Percentiles rank a stretch among this genome's conserved stretches.
Conservation (phyloP, 352 stramenopile genomes). For the Globisporangium mamillatum region DNA sequence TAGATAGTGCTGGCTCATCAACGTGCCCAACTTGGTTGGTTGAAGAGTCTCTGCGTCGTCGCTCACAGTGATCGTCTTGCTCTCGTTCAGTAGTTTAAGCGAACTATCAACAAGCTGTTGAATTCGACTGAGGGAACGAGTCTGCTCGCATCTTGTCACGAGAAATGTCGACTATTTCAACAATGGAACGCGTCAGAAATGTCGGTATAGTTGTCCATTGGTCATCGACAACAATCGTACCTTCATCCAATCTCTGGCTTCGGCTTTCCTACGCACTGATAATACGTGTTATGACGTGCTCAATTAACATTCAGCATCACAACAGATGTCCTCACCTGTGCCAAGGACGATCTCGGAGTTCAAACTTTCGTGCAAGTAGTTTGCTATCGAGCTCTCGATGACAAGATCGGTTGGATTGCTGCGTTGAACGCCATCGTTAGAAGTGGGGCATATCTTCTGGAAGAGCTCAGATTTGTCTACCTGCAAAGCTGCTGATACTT, state of each 20-base stretch:
- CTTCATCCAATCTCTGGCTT: slow-evolving; percentile 18
- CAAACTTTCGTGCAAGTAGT: slow-evolving; percentile 9
- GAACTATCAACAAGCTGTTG: slow-evolving; percentile 22
- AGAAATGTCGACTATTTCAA: slow-evolving; percentile 15
- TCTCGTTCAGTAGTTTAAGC: slow-evolving; percentile 34
- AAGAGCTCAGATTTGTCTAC: neutral
- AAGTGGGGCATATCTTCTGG: neutral
- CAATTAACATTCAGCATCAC: neutral
- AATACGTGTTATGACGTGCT: neutral
- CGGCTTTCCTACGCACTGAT: slow-evolving; percentile 30
- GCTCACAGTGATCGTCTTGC: slow-evolving; percentile 22
- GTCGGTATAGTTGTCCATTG: neutral
- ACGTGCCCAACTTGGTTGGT: slow-evolving; percentile 31
- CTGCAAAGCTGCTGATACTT: slow-evolving; percentile 27
- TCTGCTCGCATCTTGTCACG: neutral
- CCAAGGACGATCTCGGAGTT: slow-evolving; percentile 20
- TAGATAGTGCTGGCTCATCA: slow-evolving; percentile 76
- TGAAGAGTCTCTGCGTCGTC: slow-evolving; percentile 25
- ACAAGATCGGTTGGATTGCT: slow-evolving; percentile 12
- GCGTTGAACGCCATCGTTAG: neutral
- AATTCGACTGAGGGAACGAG: neutral
- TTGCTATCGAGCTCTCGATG: slow-evolving; percentile 15
- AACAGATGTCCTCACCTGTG: slow-evolving; percentile 20
- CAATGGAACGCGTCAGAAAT: neutral
- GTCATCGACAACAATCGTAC: slow-evolving; percentile 2